phyloP scores from a whole-genome alignment of 805 yeast species.

The Alloascoidea africana region DNA sequence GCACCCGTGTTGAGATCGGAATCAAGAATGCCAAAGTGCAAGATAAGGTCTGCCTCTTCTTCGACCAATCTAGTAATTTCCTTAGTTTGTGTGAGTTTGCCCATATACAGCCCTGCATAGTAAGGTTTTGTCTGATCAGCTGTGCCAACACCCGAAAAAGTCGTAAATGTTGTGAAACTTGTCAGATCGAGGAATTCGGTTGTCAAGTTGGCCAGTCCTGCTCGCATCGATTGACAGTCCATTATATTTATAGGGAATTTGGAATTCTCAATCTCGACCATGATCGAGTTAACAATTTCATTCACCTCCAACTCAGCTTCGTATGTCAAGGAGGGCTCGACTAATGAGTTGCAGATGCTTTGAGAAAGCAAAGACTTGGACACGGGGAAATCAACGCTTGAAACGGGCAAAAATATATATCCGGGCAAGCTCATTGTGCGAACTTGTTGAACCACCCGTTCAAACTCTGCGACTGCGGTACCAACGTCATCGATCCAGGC shows the following conservation, averaged over 20 bases:
- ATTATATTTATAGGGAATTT: too few relatives aligned
- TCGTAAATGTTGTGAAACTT: constrained; percentile 67
- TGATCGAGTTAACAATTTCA: constrained; percentile 33
- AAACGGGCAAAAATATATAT: constrained; percentile 68
- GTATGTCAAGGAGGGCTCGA: constrained; percentile 38
- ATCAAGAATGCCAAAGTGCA: constrained; percentile 70
- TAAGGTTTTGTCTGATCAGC: constrained; percentile 58
- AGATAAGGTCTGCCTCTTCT: constrained; percentile 58
- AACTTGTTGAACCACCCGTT: constrained; percentile 59
- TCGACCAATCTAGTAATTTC: constrained; percentile 61
- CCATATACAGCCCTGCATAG: constrained; percentile 79
- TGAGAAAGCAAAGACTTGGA: constrained; percentile 46
- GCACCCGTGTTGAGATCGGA: constrained; percentile 90
- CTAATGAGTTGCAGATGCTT: constrained; percentile 46
- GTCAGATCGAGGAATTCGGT: constrained; percentile 46
- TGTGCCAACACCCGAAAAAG: constrained; percentile 83
- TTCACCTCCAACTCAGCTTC: constrained; percentile 47
- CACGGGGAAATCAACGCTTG: constrained; percentile 50
- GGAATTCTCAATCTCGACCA: constrained; percentile 18
- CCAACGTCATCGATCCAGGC: constrained; percentile 46
- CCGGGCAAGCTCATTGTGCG: constrained; percentile 65
- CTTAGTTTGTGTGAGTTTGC: constrained; percentile 51
- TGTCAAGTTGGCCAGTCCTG: too few relatives aligned
- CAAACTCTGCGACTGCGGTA: constrained; percentile 57
- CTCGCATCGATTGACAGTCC: too few relatives aligned